These are phyloP conservation scores for Zymoseptoria passerinii DNA, from an alignment of 2,329 filamentous ascomycete species.

Conservation along the genomic window DNA sequence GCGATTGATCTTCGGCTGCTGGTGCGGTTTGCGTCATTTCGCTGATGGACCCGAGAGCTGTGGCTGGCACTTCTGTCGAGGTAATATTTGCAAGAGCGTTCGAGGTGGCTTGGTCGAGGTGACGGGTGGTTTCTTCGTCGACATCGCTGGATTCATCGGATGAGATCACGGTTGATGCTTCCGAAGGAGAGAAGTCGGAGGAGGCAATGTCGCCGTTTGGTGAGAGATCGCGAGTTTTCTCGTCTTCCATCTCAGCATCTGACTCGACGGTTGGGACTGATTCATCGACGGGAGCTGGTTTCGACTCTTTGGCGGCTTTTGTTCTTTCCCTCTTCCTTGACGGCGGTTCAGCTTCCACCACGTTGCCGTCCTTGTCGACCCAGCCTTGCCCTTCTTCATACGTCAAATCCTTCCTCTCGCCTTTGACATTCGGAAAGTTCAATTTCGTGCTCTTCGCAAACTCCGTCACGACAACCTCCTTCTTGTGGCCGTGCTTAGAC, in stretches of 20 bases:
- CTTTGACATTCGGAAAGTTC: conserved; percentile 36
- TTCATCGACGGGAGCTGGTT: conserved; percentile 1
- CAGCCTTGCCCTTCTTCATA: conserved; percentile 83
- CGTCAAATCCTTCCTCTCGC: conserved; percentile 40
- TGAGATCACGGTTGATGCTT: neutral
- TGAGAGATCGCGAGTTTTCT: neutral
- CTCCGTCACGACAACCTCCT: conserved; percentile 70
- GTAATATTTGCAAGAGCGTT: conserved; percentile 15
- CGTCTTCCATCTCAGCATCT: conserved; percentile 9
- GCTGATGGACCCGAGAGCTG: conserved; percentile 5
- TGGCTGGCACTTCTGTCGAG: conserved; percentile 2
- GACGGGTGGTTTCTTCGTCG: conserved; percentile 10
- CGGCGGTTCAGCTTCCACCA: conserved; percentile 53
- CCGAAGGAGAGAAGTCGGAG: conserved; percentile 5
- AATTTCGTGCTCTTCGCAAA: conserved; percentile 74
- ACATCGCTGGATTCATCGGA: conserved; percentile 6
- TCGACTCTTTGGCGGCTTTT: conserved; percentile 7
- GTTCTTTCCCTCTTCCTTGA: conserved; percentile 28
- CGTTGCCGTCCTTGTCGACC: conserved; percentile 68
- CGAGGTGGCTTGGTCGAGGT: conserved; percentile 12
- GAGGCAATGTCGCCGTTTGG: conserved; percentile 1
- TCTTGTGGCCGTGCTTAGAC: conserved; percentile 33
- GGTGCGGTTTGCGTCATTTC: conserved; percentile 2
- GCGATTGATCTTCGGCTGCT: conserved; percentile 1
- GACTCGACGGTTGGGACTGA: conserved; percentile 6